Conservation (phyloP, 208 protist species). For the Strigomonas galati region DNA sequence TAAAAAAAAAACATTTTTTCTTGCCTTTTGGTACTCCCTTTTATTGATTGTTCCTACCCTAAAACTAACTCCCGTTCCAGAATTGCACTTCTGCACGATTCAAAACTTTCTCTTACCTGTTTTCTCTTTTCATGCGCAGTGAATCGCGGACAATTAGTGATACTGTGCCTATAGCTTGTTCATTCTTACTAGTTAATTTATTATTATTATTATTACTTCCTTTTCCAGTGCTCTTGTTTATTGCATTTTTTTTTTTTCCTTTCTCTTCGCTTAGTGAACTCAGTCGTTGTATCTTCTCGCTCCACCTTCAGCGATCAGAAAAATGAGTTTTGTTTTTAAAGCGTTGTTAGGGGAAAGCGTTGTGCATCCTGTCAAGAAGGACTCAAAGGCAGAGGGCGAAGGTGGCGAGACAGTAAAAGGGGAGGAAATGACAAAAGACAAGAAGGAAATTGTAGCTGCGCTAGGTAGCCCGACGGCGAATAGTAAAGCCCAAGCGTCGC, state of each 20-base stretch:
- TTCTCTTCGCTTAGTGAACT: background rate
- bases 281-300: background rate
- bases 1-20: background rate
- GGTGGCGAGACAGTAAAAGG: background rate
- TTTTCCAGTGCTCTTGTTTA: background rate
- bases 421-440: background rate
- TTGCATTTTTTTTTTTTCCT: slow-evolving; percentile 8
- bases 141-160: too few species aligned
- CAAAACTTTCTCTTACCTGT: too few species aligned
- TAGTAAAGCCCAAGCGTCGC: too few species aligned
- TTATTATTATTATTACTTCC: slow-evolving; percentile 1
- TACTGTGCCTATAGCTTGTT: background rate
- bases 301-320: background rate
- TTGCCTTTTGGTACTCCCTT: background rate
- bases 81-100: background rate
- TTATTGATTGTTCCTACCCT: too few species aligned
- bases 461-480: too few species aligned
- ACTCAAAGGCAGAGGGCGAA: background rate
- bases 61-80: too few species aligned
- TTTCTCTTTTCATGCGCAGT: too few species aligned
- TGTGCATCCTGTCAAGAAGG: slow-evolving; percentile 50
- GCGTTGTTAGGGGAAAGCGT: slow-evolving; percentile 67
- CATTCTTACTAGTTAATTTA: background rate
- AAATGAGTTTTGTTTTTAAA: slow-evolving; percentile 81
- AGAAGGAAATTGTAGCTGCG: too few species aligned